Percentiles rank a stretch among this genome's conserved stretches.
phyloP scores from a whole-genome alignment of 2,329 filamentous ascomycete species.

The Penicillium sp. region DNA sequence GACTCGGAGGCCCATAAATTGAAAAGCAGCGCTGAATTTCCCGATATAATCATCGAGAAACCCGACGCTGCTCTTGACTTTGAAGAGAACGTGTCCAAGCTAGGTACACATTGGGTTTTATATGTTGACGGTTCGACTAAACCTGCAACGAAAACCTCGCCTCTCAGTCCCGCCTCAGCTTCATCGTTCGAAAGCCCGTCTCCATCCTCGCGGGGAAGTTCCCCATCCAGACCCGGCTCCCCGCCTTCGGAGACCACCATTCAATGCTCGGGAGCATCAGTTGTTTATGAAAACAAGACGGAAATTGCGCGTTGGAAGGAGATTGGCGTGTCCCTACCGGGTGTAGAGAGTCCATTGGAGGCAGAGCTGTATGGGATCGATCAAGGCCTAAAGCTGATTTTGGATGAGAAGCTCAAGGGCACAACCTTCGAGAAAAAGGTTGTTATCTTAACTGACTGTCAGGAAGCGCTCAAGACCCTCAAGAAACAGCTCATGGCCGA shows the following conservation, averaged over 20 bases:
- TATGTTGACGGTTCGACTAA: neutral
- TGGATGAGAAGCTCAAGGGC: neutral
- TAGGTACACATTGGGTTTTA: neutral
- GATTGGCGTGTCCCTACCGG: neutral
- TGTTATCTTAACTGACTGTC: neutral
- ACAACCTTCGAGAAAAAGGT: neutral
- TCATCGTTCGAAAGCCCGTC: neutral
- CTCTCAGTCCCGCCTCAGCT: neutral
- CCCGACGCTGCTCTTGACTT: neutral
- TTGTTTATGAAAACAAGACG: neutral
- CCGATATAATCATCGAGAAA: neutral
- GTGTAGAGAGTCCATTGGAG: neutral
- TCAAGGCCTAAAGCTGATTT: neutral
- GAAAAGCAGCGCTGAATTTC: neutral
- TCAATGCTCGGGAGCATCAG: neutral
- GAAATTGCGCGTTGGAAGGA: neutral
- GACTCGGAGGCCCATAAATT: neutral
- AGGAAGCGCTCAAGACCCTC: neutral
- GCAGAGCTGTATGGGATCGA: neutral
- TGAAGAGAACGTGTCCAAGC: neutral
- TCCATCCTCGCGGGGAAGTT: neutral
- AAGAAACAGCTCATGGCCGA: neutral
- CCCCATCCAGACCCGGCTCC: neutral
- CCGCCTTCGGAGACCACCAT: neutral
- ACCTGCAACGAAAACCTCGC: neutral